These are phyloP conservation scores for Neolentinus lepideus DNA, from an alignment of 1,284 basidiomycete species.

Conservation along the genomic window DNA sequence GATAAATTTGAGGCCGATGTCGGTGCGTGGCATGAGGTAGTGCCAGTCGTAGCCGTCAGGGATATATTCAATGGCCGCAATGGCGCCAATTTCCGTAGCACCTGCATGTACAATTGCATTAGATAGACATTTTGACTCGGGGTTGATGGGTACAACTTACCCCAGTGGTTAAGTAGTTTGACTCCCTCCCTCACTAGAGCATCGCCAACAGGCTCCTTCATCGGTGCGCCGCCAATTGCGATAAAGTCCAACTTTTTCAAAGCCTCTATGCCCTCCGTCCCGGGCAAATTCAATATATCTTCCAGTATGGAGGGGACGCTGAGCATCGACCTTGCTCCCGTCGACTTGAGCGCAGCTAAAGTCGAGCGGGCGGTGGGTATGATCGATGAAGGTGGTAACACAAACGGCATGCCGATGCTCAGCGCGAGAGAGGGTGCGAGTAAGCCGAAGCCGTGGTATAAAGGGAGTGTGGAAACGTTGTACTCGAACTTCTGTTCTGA, in stretches of 20 bases:
- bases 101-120: conserved; percentile 13
- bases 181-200: conserved; percentile 24
- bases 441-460: conserved; percentile 32
- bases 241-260: conserved; percentile 24
- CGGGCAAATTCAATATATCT: conserved; percentile 22
- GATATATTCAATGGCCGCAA: conserved; percentile 24
- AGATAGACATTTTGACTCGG: no score
- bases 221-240: conserved; percentile 28
- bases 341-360: conserved; percentile 17
- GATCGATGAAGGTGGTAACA: conserved; percentile 22
- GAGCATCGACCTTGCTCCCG: conserved; percentile 23
- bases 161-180: conserved; percentile 31
- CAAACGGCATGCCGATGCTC: conserved; percentile 27
- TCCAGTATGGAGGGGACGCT: conserved; percentile 32
- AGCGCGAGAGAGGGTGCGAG: conserved; percentile 26
- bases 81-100: conserved; percentile 28
- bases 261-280: conserved; percentile 17
- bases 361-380: conserved; percentile 28
- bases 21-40: conserved; percentile 27
- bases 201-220: conserved; percentile 26
- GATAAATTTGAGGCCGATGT: conserved; percentile 20
- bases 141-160: no score
- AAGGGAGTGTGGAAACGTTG: conserved; percentile 27
- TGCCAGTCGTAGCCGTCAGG: conserved; percentile 26
- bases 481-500: conserved; percentile 21